phyloP scores from a whole-genome alignment of 768 basidiomycete species.

The Rhizopogon vesiculosus region DNA sequence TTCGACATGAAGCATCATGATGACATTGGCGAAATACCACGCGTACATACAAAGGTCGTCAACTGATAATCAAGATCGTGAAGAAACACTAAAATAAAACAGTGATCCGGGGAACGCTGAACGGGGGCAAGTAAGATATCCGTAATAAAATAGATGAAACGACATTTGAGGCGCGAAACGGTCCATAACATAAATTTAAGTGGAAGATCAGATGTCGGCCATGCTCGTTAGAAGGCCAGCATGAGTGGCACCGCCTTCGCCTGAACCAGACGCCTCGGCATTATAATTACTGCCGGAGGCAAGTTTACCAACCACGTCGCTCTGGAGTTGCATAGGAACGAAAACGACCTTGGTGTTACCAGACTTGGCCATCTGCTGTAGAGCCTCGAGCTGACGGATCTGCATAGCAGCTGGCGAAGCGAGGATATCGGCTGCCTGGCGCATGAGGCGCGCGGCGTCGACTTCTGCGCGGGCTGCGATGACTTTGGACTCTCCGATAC shows the following conservation, averaged over 20 bases:
- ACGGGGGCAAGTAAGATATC: neutral
- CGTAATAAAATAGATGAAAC: neutral
- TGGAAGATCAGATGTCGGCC: conserved; percentile 15
- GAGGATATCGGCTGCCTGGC: conserved; percentile 93
- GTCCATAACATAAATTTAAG: neutral
- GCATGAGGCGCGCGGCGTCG: conserved; percentile 91
- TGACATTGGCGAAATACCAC: neutral
- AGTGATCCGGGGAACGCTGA: neutral
- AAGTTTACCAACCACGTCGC: conserved; percentile 57
- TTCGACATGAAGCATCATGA: neutral
- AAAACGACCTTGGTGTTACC: conserved; percentile 91
- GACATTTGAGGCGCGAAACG: neutral
- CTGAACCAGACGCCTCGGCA: conserved; percentile 15
- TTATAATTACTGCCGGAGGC: conserved; percentile 13
- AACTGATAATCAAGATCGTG: too few species aligned
- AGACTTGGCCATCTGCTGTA: conserved; percentile 92
- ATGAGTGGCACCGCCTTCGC: conserved; percentile 21
- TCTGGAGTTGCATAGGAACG: conserved; percentile 88
- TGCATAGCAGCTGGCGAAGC: conserved; percentile 97
- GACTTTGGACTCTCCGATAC: conserved; percentile 94
- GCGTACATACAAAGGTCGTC: neutral
- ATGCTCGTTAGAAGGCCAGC: conserved; percentile 20
- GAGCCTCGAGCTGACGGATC: conserved; percentile 92
- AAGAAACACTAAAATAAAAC: too few species aligned
- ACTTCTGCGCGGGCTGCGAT: conserved; percentile 96